Conservation (phyloP, 768 basidiomycete genomes). For the Agrocybe praecox region DNA sequence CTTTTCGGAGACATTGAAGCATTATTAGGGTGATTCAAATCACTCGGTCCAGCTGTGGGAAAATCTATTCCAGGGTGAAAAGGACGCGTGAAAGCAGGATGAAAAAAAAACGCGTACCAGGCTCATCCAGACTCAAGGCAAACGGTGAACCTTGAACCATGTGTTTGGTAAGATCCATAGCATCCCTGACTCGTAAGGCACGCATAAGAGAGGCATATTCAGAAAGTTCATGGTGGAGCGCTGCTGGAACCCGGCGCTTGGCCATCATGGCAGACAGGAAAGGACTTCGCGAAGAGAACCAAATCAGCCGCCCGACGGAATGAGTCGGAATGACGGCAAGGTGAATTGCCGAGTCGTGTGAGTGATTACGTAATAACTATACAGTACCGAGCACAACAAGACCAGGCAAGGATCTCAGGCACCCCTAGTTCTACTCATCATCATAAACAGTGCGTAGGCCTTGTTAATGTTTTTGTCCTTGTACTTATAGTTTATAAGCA, state of each 20-base stretch:
- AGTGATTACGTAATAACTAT: constrained; percentile 45
- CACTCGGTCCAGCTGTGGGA: constrained; percentile 17
- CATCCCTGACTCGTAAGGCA: constrained; percentile 56
- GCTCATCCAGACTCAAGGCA: constrained; percentile 18
- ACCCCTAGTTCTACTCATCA: constrained; percentile 31
- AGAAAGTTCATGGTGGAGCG: constrained; percentile 63
- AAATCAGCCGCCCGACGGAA: not conserved
- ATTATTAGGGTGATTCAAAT: constrained; percentile 13
- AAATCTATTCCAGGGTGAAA: not conserved
- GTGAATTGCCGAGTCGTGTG: constrained; percentile 20
- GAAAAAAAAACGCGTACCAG: not conserved
- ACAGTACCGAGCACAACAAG: constrained; percentile 28
- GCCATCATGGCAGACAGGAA: no score
- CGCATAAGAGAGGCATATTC: constrained; percentile 72
- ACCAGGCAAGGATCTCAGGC: constrained; percentile 8
- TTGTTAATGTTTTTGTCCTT: constrained; percentile 1
- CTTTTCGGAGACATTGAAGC: not conserved
- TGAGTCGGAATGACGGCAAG: not conserved
- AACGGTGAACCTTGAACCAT: constrained; percentile 36
- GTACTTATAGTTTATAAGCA: not conserved
- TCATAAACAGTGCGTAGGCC: constrained; percentile 31
- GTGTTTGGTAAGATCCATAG: constrained; percentile 60
- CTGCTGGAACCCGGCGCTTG: constrained; percentile 51
- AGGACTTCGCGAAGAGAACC: constrained; percentile 5
- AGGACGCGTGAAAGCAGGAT: not conserved